These are phyloP conservation scores for Boletus speciosus DNA, from an alignment of 768 basidiomycete genomes.

Conservation along the genomic window DNA sequence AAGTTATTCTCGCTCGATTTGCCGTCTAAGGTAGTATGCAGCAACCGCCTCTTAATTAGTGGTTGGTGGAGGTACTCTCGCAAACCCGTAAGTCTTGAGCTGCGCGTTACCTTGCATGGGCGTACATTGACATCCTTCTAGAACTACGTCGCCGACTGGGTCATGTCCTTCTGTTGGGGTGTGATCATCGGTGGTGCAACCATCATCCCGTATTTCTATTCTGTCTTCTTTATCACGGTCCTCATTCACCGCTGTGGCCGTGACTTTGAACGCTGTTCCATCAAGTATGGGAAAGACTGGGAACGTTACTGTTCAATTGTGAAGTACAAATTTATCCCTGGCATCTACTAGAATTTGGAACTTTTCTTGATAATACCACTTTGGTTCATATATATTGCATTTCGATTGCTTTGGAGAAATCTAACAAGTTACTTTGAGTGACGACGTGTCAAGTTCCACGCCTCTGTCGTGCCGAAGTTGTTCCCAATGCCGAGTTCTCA, in stretches of 20 bases:
- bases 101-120: background rate
- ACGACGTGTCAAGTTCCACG: constrained; percentile 7
- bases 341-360: constrained; percentile 58
- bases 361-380: constrained; percentile 6
- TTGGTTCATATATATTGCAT: background rate
- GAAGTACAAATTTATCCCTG: constrained; percentile 87
- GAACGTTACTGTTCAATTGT: constrained; percentile 84
- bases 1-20: background rate
- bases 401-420: background rate
- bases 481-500: constrained; percentile 22
- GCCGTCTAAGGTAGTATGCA: constrained; percentile 26
- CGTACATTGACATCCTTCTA: constrained; percentile 23
- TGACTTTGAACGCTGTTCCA: constrained; percentile 91
- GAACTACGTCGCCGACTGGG: constrained; percentile 96
- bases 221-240: constrained; percentile 91
- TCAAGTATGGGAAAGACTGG: constrained; percentile 96
- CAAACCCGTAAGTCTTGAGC: constrained; percentile 71
- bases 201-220: constrained; percentile 94
- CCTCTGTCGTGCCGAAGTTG: background rate
- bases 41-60: constrained; percentile 85
- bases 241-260: constrained; percentile 87
- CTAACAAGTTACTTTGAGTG: background rate
- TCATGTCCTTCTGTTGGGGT: constrained; percentile 83
- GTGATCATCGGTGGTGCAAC: constrained; percentile 69
- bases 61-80: constrained; percentile 95